Percentiles rank a stretch among this genome's conserved stretches.
phyloP scores from a whole-genome alignment of 2,329 filamentous ascomycete genomes.

The Rhexocercosporidium sp. region DNA sequence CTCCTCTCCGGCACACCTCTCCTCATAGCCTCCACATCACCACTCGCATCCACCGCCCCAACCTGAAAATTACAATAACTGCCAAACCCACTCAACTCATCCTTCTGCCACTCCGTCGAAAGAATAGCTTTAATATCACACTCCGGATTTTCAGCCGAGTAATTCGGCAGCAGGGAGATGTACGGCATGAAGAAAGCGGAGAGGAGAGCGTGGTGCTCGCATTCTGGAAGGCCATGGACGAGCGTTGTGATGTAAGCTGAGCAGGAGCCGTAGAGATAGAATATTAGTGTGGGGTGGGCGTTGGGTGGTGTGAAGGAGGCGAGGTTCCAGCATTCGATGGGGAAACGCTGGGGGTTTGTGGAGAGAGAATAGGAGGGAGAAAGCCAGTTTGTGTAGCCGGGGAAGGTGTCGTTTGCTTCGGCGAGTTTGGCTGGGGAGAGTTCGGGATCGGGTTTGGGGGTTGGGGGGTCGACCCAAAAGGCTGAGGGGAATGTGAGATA shows the following conservation, averaged over 20 bases:
- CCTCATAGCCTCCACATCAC: constrained; percentile 60
- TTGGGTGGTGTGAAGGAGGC: constrained; percentile 56
- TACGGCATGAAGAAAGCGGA: constrained; percentile 64
- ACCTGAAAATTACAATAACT: constrained; percentile 73
- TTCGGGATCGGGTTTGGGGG: not conserved
- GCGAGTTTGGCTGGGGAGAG: constrained; percentile 12
- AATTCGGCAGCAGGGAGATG: constrained; percentile 66
- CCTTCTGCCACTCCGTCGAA: constrained; percentile 68
- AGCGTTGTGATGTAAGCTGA: constrained; percentile 42
- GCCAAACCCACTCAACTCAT: constrained; percentile 69
- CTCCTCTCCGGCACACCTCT: constrained; percentile 47
- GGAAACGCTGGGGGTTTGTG: constrained; percentile 59
- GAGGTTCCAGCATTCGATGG: constrained; percentile 67
- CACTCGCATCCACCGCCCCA: constrained; percentile 60
- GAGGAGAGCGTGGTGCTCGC: constrained; percentile 40
- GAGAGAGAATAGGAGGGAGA: constrained; percentile 58
- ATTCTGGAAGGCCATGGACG: constrained; percentile 14
- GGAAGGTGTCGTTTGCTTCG: constrained; percentile 27
- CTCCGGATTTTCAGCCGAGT: constrained; percentile 39
- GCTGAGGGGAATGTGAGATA: constrained; percentile 62
- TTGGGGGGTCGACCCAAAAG: constrained; percentile 56
- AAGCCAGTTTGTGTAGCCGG: constrained; percentile 65
- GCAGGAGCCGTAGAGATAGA: constrained; percentile 61
- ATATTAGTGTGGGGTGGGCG: constrained; percentile 68
- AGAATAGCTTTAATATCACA: constrained; percentile 61